Evolutionary conservation across 2,329 filamentous ascomycete species (phyloP), one percentile per base, ranked within the genome.

Genomic region (Hirsutella rhossiliensis): DNA sequence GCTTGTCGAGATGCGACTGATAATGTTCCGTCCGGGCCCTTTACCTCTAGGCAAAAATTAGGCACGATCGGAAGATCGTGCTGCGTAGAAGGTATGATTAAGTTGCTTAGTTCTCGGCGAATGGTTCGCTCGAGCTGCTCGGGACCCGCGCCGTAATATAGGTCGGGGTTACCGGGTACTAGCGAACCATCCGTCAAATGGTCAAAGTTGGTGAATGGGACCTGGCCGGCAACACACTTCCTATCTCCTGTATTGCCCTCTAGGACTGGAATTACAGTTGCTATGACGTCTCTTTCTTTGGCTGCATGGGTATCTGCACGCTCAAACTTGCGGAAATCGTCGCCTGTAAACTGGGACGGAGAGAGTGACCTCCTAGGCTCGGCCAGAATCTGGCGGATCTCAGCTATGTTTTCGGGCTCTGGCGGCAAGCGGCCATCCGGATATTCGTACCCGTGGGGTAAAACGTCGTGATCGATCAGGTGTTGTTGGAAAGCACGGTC

Each of bases 31-130:
- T 61, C 48, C 3, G 60, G 61, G 1, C 62, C 61, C 44, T 67
- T 69, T 0, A 51, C 57, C 41, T 59, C 58, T 1, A 68, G 41
- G 45, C 67, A 67, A 45, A 65, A 64, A 46, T 68, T 69, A 5
- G 62, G 63, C 19, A 49, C 50, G 2, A 62, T 48, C 3, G 64
- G 64, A 31, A 56, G 50, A 43, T 56, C 49, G 13, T 46, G 37
- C 40, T 58, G 46, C 20, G 54, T 59, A 5, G 58, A 61, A 15
- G 64, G 63, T 27, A 64, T 49, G 32, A 66, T 58, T 15, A 5
- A 23, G 12, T 40, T 40, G 29, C 13, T 13, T 4, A 41, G 29
- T 4, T 20, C 58, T 55, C 45, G 60, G 47, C 4, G 60, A 60
- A 2, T 61, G 60, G 47, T 36, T 11, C 23, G 32, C 28, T 57